phyloP scores from a whole-genome alignment of 331 rosid genomes.

The Stylosanthes scabra region DNA sequence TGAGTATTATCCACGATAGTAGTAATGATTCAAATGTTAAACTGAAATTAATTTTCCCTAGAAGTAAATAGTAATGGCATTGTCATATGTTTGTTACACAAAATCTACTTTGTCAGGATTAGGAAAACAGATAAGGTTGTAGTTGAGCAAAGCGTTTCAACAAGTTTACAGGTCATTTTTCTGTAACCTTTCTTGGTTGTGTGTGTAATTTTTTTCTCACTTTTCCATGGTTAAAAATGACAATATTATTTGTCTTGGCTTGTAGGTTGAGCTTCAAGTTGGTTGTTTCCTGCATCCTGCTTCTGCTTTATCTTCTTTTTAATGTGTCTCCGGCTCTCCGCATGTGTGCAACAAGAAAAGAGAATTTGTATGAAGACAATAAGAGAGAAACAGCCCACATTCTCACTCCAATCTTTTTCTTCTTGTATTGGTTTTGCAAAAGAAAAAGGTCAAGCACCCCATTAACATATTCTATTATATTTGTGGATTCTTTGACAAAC shows the following conservation, averaged over 20 bases:
- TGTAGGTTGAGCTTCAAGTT: not conserved
- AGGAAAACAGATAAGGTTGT: conserved; percentile 32
- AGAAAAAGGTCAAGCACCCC: conserved; percentile 57
- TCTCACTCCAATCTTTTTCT: conserved; percentile 49
- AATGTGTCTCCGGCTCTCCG: conserved; percentile 1
- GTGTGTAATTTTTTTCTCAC: not conserved
- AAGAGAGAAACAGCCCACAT: conserved; percentile 57
- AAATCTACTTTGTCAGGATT: conserved; percentile 31
- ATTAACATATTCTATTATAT: conserved; percentile 46
- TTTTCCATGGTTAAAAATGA: not conserved
- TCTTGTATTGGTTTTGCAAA: conserved; percentile 60
- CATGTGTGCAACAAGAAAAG: conserved; percentile 48
- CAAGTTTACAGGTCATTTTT: conserved; percentile 29
- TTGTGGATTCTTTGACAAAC: conserved; percentile 92
- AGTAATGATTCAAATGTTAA: conserved; percentile 13
- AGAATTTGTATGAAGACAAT: conserved; percentile 60
- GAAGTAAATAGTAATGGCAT: conserved; percentile 1
- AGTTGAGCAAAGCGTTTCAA: conserved; percentile 25
- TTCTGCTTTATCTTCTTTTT: conserved; percentile 25
- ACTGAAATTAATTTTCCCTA: conserved; percentile 22
- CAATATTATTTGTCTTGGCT: not conserved
- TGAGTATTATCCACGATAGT: no score
- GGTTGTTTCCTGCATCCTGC: not conserved
- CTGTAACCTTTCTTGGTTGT: conserved; percentile 17
- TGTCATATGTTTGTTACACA: not conserved